Evolutionary conservation across 805 yeast genomes (phyloP), one percentile per base, ranked within the genome.

Genomic region (Wickerhamiella sorbophila): DNA sequence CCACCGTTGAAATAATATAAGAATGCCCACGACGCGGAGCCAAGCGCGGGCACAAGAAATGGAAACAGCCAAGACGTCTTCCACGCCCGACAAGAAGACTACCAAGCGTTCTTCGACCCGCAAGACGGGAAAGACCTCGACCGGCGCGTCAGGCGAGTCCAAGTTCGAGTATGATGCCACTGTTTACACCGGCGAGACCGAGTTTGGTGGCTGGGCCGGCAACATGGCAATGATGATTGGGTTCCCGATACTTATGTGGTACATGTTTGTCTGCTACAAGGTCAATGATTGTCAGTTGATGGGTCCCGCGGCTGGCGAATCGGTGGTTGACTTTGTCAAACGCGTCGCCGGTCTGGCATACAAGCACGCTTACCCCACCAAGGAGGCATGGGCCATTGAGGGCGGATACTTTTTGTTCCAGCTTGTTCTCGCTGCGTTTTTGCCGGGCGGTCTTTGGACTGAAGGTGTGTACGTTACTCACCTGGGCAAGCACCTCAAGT

Each of bases 191-290:
- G 57, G 55, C 27, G 55, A 52, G 39, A 42, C 37, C 17, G 97
- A 91, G 52, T 91, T 88, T 56, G 98, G 98, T 40, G 97, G 97
- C 0, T 79, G 93, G 20, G 61, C 69, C 5, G 98, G 98, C 44
- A 95, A 85, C 38, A 44, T 78, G 17, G 88, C 87, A 5, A 88
- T 91, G 97, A 74, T 88, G 77, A 57, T 74, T 36, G 94, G 94
- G 3, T 91, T 91, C 65, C 98, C 98, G 5, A 56, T 79, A 37
- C 68, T 91, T 56, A 91, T 91, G 98, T 84, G 79, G 70, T 91
- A 91, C 64, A 80, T 91, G 91, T 88, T 95, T 93, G 77, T 88
- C 42, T 72, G 85, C 54, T 88, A 91, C 40, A 72, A 74, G 47
- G 86, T 79, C 60, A 84, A 85, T 62, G 66, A 66, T 48, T 95